Conservation (phyloP, 768 basidiomycete genomes). For the Pseudohyphozyma bogoriensis region DNA sequence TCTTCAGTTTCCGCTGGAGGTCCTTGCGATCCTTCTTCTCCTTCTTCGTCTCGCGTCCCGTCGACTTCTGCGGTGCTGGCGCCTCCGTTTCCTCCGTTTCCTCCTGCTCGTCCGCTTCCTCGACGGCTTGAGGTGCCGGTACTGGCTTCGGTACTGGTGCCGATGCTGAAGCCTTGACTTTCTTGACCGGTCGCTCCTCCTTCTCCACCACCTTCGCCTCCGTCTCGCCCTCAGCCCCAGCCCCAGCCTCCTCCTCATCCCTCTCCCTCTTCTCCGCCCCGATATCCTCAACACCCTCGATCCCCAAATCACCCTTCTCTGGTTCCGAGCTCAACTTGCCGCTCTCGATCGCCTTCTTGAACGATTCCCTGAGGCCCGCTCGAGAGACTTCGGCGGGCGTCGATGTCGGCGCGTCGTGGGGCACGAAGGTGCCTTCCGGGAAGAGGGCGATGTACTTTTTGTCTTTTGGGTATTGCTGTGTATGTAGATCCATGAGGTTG, state of each 20-base stretch:
- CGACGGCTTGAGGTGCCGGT: not conserved
- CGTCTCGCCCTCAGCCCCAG: not conserved
- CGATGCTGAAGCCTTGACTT: not conserved
- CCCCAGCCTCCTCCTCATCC: constrained; percentile 32
- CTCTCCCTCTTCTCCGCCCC: constrained; percentile 37
- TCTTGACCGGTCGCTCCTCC: constrained; percentile 6
- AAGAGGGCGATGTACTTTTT: constrained; percentile 86
- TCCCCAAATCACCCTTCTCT: constrained; percentile 43
- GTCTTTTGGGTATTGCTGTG: constrained; percentile 68
- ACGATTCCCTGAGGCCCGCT: constrained; percentile 51
- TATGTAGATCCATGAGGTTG: not conserved
- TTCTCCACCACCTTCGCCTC: not conserved
- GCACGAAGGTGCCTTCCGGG: constrained; percentile 41
- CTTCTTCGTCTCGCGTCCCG: not conserved
- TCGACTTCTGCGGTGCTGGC: not conserved
- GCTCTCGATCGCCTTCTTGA: constrained; percentile 54
- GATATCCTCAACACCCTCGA: constrained; percentile 38
- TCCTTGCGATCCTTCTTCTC: not conserved
- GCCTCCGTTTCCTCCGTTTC: not conserved
- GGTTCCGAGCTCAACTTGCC: constrained; percentile 55
- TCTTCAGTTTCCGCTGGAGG: not conserved
- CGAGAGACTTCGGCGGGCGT: constrained; percentile 50
- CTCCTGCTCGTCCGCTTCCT: not conserved
- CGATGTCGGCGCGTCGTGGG: not conserved
- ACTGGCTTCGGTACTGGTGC: no score